Conservation (phyloP, 371 early-diverging fungal genomes). For the Mucor lusitanicus region DNA sequence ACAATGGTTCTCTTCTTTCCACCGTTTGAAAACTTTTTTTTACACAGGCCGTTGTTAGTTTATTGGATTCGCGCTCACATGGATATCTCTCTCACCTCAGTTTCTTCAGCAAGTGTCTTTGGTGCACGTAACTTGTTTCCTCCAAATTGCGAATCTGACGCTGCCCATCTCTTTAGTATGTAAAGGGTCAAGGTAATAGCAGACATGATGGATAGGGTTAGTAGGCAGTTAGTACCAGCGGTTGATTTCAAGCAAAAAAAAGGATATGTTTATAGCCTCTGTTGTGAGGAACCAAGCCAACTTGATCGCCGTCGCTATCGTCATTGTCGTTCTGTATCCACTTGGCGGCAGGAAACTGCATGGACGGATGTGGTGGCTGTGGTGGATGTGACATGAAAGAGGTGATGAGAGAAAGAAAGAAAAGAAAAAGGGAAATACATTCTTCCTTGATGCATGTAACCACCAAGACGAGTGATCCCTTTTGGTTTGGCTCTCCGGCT, state of each 20-base stretch:
- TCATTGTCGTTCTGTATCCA: constrained; percentile 34
- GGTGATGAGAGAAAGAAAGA: neutral
- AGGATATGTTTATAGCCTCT: constrained; percentile 65
- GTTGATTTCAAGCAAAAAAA: constrained; percentile 22
- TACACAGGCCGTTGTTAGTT: neutral
- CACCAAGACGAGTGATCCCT: neutral
- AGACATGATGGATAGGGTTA: neutral
- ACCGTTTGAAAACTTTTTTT: constrained; percentile 34
- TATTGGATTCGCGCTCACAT: neutral
- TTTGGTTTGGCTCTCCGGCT: neutral
- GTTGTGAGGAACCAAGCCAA: constrained; percentile 54
- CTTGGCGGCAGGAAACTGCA: constrained; percentile 26
- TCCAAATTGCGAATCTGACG: constrained; percentile 37
- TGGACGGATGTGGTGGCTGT: neutral
- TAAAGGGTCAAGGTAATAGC: constrained; percentile 31
- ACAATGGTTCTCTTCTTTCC: constrained; percentile 45
- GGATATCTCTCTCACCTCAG: constrained; percentile 30
- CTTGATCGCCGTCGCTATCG: constrained; percentile 42
- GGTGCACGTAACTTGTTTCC: constrained; percentile 48
- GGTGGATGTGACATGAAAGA: neutral
- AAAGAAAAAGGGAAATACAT: neutral
- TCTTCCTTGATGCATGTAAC: neutral
- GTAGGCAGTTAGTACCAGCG: neutral
- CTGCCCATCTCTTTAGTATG: constrained; percentile 48
- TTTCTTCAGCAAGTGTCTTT: constrained; percentile 34